Percentiles rank a stretch among this genome's conserved stretches.
These are phyloP conservation scores for Phytophthora parvispora DNA, from an alignment of 352 stramenopile species.

Conservation along the genomic window DNA sequence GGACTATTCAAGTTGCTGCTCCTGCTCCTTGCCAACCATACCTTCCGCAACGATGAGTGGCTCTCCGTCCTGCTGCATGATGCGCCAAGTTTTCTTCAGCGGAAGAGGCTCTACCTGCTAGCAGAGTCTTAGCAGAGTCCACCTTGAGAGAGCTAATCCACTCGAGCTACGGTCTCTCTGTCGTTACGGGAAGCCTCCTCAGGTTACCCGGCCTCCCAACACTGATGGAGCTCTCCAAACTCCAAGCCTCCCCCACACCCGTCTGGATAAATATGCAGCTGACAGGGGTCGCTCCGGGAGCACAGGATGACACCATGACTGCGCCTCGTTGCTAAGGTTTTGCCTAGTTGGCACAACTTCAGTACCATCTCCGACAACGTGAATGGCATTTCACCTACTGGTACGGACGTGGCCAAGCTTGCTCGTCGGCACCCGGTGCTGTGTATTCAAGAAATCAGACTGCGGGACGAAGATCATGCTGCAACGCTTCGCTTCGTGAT, in stretches of 20 bases:
- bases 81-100: neutral
- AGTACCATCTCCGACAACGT: neutral
- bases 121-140: neutral
- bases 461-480: neutral
- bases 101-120: neutral
- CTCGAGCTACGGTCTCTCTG: neutral
- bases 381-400: neutral
- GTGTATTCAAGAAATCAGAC: neutral
- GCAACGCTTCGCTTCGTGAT: neutral
- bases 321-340: neutral
- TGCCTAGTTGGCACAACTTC: neutral
- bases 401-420: neutral
- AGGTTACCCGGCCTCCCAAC: neutral
- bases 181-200: neutral
- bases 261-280: neutral
- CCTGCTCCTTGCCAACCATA: neutral
- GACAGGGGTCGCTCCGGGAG: neutral
- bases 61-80: neutral
- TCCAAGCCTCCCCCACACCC: neutral
- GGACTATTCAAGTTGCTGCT: neutral
- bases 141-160: neutral
- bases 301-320: neutral
- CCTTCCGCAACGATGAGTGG: neutral
- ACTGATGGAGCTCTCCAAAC: neutral
- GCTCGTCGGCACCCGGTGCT: neutral